A percentile compares a stretch with the other conserved stretches of the same genome.
These are phyloP conservation scores for Debaryomyces subglobosus DNA, from an alignment of 1,139 yeast genomes.

Conservation along the genomic window DNA sequence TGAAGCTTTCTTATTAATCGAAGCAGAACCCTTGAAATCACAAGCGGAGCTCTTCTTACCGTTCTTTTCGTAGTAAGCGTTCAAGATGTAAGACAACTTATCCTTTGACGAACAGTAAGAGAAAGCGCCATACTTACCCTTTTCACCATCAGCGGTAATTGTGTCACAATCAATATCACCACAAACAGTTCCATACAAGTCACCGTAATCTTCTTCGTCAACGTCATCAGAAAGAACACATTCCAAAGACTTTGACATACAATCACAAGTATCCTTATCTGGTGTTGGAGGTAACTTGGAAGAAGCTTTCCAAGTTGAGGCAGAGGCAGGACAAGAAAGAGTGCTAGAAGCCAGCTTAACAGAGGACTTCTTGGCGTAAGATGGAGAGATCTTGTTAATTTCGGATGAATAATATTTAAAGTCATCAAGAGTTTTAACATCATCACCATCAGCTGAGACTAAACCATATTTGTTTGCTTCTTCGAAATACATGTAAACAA, in stretches of 20 bases:
- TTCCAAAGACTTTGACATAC: constrained; percentile 35
- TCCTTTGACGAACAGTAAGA: constrained; percentile 44
- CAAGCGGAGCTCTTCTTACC: constrained; percentile 37
- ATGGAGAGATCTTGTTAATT: constrained; percentile 48
- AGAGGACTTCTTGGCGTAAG: constrained; percentile 33
- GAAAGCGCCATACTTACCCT: constrained; percentile 45
- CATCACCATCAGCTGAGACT: constrained; percentile 52
- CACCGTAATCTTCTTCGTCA: constrained; percentile 34
- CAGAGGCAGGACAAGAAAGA: constrained; percentile 41
- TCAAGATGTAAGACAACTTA: constrained; percentile 44
- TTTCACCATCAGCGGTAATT: constrained; percentile 38
- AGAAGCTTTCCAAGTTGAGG: constrained; percentile 43
- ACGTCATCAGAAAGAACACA: constrained; percentile 42
- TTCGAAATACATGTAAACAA: constrained; percentile 86
- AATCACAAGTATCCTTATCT: constrained; percentile 40
- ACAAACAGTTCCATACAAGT: constrained; percentile 39
- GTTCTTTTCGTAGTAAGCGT: constrained; percentile 40
- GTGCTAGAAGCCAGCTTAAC: constrained; percentile 26
- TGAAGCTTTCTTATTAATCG: constrained; percentile 30
- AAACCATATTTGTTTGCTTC: constrained; percentile 82
- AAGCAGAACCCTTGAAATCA: constrained; percentile 46
- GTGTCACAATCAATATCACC: constrained; percentile 39
- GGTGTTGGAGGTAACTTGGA: constrained; percentile 50
- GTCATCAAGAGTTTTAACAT: constrained; percentile 44
- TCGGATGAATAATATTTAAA: constrained; percentile 59